Base-by-base conservation (phyloP, 2,329 filamentous ascomycete species). In the Aspergillus fructus region DNA sequence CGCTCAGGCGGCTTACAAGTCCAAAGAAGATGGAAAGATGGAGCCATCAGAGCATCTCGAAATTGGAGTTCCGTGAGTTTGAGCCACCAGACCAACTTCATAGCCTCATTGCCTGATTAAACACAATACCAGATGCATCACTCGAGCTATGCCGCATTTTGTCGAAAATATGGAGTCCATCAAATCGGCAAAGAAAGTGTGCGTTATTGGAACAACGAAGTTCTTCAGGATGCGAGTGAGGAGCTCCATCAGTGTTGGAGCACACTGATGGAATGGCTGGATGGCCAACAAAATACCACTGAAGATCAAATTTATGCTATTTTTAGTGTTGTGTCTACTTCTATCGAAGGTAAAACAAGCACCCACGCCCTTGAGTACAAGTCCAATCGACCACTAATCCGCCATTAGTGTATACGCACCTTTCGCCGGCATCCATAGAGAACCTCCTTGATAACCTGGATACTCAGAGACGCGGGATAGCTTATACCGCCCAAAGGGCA, bases 131-230 rank as follows among this genome's bases (percentile, higher is more conserved):
- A 64, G 61, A 56, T 54, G 59, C 21, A 60, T 24, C 45, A 56
- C 27, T 2, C 11, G 13, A 59, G 54, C n/a, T 64, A 64, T 23
- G 33, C 49, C n/a, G 61, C 61, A 4, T 64, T 54, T 24, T 64
- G 62, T 48, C 57, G 59, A 33, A 54, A 63, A 5, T 57, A 59
- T 37, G 62, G 62, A 40, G 55, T 56, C 11, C 34, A 64, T 41
- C 3, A 19, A 11, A 51, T 58, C 13, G 3, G 4, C 1, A 12
- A 12, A 5, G 19, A 5, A 3, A 21, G 11, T 1, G 15, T 37
- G 34, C 57, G 56, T 19, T 63, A 53, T 45, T 64, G 62, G 62
- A 64, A 64, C 23, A 37, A 59, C 5, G 61, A 63, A 21, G 37
- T 64, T 23, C 55, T 63, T 17, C 30, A 46, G 15, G 30, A 37